Evolutionary conservation across 495 filamentous ascomycete genomes (phyloP), one percentile per base, ranked within the genome.

Genomic region (Sordaria brevicollis): DNA sequence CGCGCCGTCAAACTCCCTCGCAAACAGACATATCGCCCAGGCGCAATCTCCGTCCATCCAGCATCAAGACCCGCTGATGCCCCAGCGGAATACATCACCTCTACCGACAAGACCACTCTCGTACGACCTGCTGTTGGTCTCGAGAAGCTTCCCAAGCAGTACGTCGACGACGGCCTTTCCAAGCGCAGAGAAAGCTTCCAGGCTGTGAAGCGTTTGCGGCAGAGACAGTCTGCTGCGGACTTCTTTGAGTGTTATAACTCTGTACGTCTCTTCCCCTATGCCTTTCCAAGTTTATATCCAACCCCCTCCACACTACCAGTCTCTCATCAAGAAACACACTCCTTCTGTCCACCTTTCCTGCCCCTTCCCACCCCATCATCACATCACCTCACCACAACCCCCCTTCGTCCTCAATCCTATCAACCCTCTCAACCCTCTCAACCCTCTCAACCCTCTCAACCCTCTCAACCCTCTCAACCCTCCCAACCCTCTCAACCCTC

Each of bases 161-260:
- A 72, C n/a, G 65, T 71, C 68, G 71, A 74, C 35, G 21, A 67
- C 7, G 72, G 37, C 8, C 35, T 68, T 0, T 70, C 33, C 29
- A 72, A 65, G 36, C 78, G 76, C 49, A 74, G 68, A 10, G 78
- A 73, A 69, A 74, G 39, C 49, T n/a, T 70, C 35, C n/a, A 62
- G 29, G 67, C 71, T 21, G 49, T 72, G 8, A 72, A 72, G 13
- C 71, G 62, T 4, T 34, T 73, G 43, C 74, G 70, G 43, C 74
- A 69, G 17, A 54, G 71, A 17, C 71, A 72, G 13, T 25, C 72
- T 7, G 69, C 76, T 19, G 71, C 67, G 35, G 78, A 79, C 66
- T 83, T 82, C 65, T 83, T 73, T 35, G 80, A 82, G 70, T 83
- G 81, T 68, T 72, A 72, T 38, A 76, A 75, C 65, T 57, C 79